Evolutionary conservation across 2,329 filamentous ascomycete species (phyloP), one percentile per base, ranked within the genome.

Genomic region (Penicillium aurantiogriseum): DNA sequence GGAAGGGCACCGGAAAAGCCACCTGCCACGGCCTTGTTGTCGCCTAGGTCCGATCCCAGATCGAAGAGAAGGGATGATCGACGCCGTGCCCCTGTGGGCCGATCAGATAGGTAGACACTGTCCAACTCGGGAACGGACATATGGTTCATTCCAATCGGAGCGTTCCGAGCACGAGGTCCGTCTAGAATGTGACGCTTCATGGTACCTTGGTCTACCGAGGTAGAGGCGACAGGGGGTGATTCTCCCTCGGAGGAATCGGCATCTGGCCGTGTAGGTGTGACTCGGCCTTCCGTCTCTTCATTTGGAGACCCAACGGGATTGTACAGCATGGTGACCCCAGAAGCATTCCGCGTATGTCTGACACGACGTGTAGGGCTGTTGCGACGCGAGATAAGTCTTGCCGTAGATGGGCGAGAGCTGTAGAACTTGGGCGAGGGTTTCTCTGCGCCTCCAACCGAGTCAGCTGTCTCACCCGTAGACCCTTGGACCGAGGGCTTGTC

Each of bases 271-370:
- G 64, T 47, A 49, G 67, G 64, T 21, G 60, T 61, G 53, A 54
- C 67, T 49, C 51, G 67, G 54, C 61, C 60, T 36, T 68, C 67
- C 7, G 58, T 61, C 69, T 74, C 68, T 74, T 80, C 58, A 71
- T 77, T 67, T 60, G 69, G 57, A 52, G 73, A 58, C 36, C 59
- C 77, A 33, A 85, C 78, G 0, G 92, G 92, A 35, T 90, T 92
- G 75, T 89, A 96, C 1, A 96, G 79, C 53, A 95, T 92, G 0
- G 92, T 96, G 65, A 88, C 91, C 21, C 86, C 89, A 0, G 92
- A 96, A 4, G 88, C 73, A 13, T 91, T 92, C 38, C 92, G 88
- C 54, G 77, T 83, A 67, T 96, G 92, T 61, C 69, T 68, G 66
- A 69, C 76, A 62, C 54, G 75, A 52, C 72, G 70, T 8, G 61